Conservation (phyloP, 164 flowering plant species). For the Nymphaea thermarum region DNA sequence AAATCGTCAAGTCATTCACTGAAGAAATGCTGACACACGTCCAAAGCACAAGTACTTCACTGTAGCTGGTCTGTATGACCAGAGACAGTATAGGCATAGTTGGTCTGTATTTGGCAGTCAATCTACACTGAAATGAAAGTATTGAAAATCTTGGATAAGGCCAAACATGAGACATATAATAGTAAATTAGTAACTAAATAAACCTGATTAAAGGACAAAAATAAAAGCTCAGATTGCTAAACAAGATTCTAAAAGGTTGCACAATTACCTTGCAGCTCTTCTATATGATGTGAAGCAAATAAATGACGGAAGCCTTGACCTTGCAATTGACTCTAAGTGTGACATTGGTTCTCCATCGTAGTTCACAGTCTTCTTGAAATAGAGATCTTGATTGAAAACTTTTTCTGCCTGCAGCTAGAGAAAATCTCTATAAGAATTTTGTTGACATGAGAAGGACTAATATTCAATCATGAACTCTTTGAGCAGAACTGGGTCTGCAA, state of each 20-base stretch:
- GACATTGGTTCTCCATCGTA: constrained; percentile 83
- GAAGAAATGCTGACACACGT: constrained; percentile 27
- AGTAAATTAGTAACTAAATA: background rate
- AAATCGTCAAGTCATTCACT: background rate
- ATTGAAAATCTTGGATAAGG: background rate
- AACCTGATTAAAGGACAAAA: background rate
- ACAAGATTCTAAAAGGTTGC: background rate
- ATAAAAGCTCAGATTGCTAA: background rate
- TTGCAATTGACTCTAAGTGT: constrained; percentile 88
- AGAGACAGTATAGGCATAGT: constrained; percentile 93
- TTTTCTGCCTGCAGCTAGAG: constrained; percentile 70
- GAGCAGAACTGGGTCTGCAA: too few relatives aligned
- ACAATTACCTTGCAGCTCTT: constrained; percentile 74
- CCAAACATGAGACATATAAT: background rate
- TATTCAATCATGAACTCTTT: too few relatives aligned
- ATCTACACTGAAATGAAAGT: constrained; percentile 24
- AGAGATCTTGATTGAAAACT: constrained; percentile 75
- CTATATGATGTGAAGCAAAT: constrained; percentile 85
- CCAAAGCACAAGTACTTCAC: constrained; percentile 89
- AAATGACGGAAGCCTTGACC: constrained; percentile 82
- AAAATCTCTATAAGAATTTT: too few relatives aligned
- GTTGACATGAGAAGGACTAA: too few relatives aligned
- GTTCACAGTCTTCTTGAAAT: constrained; percentile 78
- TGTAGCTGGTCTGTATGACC: constrained; percentile 70
- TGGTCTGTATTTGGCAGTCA: constrained; percentile 89